These are phyloP conservation scores for Tolypocladium cylindrosporum DNA, from an alignment of 2,329 filamentous ascomycete genomes.

Conservation along the genomic window DNA sequence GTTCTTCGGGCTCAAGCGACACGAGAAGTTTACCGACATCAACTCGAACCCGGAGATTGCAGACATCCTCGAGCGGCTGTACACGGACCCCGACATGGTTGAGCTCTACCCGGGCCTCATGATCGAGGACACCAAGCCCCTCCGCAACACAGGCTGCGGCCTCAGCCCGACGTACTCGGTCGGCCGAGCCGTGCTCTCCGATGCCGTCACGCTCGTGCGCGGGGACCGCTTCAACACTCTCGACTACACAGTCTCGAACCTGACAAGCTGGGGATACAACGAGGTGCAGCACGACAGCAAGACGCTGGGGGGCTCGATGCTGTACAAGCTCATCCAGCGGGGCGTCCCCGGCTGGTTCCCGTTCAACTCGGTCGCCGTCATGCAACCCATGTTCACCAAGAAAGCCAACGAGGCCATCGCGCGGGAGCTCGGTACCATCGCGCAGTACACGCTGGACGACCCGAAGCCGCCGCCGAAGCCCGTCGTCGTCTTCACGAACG, in stretches of 20 bases:
- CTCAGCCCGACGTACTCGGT: conserved; percentile 43
- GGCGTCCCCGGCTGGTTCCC: conserved; percentile 33
- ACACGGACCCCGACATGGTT: conserved; percentile 54
- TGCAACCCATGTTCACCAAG: conserved; percentile 36
- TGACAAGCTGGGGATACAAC: conserved; percentile 35
- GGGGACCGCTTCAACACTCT: conserved; percentile 49
- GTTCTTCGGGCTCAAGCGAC: conserved; percentile 49
- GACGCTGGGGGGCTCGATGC: conserved; percentile 30
- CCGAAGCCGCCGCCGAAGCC: conserved; percentile 22
- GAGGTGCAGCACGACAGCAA: conserved; percentile 17
- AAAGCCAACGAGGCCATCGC: conserved; percentile 28
- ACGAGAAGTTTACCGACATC: conserved; percentile 48
- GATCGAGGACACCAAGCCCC: conserved; percentile 45
- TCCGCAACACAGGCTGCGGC: conserved; percentile 39
- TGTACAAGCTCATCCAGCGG: conserved; percentile 35
- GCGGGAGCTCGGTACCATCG: conserved; percentile 24
- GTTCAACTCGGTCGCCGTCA: conserved; percentile 29
- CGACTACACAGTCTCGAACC: conserved; percentile 30
- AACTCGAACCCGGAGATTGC: conserved; percentile 47
- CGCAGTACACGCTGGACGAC: conserved; percentile 22
- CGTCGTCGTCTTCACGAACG: conserved; percentile 14
- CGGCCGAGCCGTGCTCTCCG: conserved; percentile 45
- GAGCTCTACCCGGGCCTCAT: conserved; percentile 62
- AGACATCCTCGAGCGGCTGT: conserved; percentile 45
- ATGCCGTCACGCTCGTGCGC: conserved; percentile 49